Conservation (phyloP, 2,329 filamentous ascomycete species). For the Calonectria fujianensis region DNA sequence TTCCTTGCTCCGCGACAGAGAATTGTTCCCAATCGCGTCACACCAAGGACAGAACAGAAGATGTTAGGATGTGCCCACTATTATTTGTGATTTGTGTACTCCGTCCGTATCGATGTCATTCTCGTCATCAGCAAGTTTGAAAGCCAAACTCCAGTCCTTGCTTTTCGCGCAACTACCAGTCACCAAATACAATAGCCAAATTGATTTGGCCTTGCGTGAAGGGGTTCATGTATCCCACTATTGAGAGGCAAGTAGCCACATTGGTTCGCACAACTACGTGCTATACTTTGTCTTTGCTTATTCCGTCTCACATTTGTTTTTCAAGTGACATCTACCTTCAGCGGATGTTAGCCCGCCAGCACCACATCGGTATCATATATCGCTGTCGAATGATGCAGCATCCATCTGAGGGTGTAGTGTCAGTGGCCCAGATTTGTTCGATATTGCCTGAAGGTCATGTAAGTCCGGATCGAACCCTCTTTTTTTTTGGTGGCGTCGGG, state of each 20-base stretch:
- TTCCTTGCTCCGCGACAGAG: not conserved
- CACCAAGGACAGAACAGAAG: not conserved
- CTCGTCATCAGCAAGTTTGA: not conserved
- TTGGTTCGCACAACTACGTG: not conserved
- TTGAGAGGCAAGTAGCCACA: no score
- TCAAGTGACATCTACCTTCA: conserved; percentile 1
- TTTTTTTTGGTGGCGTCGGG: not conserved
- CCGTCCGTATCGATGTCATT: not conserved
- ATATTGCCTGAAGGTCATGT: conserved; percentile 9
- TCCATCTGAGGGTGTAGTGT: conserved; percentile 7
- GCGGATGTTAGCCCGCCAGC: not conserved
- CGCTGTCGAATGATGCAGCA: conserved; percentile 8
- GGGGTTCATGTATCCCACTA: not conserved
- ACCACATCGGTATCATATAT: not conserved
- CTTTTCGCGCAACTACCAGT: not conserved
- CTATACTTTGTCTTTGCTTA: not conserved
- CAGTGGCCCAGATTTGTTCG: conserved; percentile 13
- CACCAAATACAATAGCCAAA: not conserved
- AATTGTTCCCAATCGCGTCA: not conserved
- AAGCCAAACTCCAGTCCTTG: not conserved
- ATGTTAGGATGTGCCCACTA: not conserved
- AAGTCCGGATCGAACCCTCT: conserved; percentile 27
- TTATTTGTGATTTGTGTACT: not conserved
- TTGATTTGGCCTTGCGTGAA: not conserved
- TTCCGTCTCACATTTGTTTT: not conserved